Evolutionary conservation across 371 early-diverging fungal genomes (phyloP), one percentile per base, ranked within the genome.

Genomic region (Apophysomyces sp.): DNA sequence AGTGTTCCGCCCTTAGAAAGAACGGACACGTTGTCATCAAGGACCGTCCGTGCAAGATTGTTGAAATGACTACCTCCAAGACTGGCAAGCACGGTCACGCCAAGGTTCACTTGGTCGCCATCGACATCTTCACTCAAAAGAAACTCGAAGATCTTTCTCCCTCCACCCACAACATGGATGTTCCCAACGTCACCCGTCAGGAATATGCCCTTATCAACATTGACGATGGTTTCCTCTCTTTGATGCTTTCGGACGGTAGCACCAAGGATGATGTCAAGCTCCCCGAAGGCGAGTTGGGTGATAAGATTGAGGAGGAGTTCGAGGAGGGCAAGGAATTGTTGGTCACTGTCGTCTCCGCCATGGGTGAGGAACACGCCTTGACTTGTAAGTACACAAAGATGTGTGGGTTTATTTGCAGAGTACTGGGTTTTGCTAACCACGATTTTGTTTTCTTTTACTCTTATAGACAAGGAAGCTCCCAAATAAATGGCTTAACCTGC

Each of bases 71-170:
- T 62, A 94, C 94, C 80, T 93, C 94, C 83, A 94, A 93, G 89
- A 93, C 93, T 65, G 93, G 98, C 79, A 98, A 98, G 96, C 98
- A 98, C 95, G 98, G 98, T 68, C 98, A 98, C 92, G 98, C 98
- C 84, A 98, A 98, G 95, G 98, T 98, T 71, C 89, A 98, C 86
- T 81, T 97, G 82, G 91, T 92, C 55, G 98, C 86, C 70, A 89
- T 90, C 67, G 98, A 98, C 80, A 96, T 98, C 85, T 98, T 98
- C 89, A 98, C 94, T 69, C 88, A 87, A 80, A 94, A 91, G 84
- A 84, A 91, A 81, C 83, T 83, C 68, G 94, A 95, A 85, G 98
- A 98, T 86, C 79, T 98, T 73, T 97, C 95, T 68, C 98, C 98
- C 72, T 98, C 98, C 74, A 98, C 98, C 82, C 98, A 98, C 92